phyloP scores from a whole-genome alignment of 2,329 filamentous ascomycete species.

The Aureobasidium sp. region DNA sequence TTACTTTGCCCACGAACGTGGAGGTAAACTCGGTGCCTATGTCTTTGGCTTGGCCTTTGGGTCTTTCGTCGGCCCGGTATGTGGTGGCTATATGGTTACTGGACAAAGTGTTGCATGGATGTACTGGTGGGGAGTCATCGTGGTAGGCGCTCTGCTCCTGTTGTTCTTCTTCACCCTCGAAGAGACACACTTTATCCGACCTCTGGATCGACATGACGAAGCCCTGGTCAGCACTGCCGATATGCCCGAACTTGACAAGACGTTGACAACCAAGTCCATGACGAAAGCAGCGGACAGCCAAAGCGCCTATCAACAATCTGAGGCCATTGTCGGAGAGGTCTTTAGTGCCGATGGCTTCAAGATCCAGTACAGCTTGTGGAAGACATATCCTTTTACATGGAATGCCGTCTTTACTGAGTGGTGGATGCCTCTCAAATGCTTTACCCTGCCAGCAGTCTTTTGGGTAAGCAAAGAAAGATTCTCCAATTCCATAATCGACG shows the following conservation, averaged over 20 bases:
- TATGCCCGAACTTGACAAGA: neutral
- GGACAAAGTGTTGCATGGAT: slow-evolving; percentile 32
- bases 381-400: slow-evolving; percentile 14
- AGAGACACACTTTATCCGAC: slow-evolving; percentile 25
- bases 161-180: slow-evolving; percentile 33
- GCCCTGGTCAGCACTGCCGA: neutral
- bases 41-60: slow-evolving; percentile 28
- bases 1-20: slow-evolving; percentile 18
- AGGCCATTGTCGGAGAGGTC: slow-evolving; percentile 15
- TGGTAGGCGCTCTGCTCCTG: slow-evolving; percentile 26
- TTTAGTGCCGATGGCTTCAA: slow-evolving; percentile 14
- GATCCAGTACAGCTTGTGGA: slow-evolving; percentile 14
- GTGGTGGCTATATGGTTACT: slow-evolving; percentile 36
- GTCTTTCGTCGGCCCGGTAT: slow-evolving; percentile 33
- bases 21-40: slow-evolving; percentile 13
- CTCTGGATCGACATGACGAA: slow-evolving; percentile 10
- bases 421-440: slow-evolving; percentile 16
- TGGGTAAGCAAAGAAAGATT: no score
- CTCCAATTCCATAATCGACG: no score
- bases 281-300: neutral
- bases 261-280: neutral
- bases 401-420: slow-evolving; percentile 11
- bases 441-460: slow-evolving; percentile 14
- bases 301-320: neutral
- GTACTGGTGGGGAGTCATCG: slow-evolving; percentile 32